Percentiles rank a stretch among this genome's conserved stretches.
Evolutionary conservation across 768 basidiomycete genomes (phyloP).

Genomic region (Pilatotrama ljubarskyi): DNA sequence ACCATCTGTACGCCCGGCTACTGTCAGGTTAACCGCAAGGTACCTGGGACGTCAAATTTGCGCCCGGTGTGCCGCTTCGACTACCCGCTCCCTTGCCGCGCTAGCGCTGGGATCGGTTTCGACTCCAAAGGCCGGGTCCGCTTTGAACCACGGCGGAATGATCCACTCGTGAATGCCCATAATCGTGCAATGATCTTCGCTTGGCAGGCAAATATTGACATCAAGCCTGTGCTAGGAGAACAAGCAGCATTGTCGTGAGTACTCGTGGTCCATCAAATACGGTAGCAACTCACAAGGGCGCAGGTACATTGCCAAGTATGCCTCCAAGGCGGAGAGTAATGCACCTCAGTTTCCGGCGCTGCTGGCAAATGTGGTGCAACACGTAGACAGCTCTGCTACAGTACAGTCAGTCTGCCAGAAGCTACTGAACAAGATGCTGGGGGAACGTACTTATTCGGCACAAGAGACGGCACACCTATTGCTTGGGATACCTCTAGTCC

Average conservation of each 20-base stretch:
- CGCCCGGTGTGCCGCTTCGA: neutral
- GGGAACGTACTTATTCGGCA: neutral
- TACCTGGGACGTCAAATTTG: neutral
- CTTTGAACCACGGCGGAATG: neutral
- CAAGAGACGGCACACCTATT: neutral
- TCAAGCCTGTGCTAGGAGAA: neutral
- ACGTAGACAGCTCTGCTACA: neutral
- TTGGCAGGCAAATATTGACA: neutral
- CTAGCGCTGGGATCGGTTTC: neutral
- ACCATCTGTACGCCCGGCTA: neutral
- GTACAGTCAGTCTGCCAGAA: neutral
- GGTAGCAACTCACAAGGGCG: neutral
- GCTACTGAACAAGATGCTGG: neutral
- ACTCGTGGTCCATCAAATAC: too few species aligned
- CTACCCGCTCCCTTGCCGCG: neutral
- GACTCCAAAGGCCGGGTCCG: neutral
- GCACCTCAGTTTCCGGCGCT: neutral
- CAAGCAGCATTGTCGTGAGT: neutral
- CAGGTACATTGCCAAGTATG: constrained; percentile 1
- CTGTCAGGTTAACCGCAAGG: neutral
- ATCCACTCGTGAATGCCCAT: neutral
- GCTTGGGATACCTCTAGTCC: neutral
- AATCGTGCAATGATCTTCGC: neutral
- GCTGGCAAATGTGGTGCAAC: neutral
- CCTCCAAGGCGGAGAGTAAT: neutral